phyloP scores from a whole-genome alignment of 805 yeast species.

The Candida oleophila region DNA sequence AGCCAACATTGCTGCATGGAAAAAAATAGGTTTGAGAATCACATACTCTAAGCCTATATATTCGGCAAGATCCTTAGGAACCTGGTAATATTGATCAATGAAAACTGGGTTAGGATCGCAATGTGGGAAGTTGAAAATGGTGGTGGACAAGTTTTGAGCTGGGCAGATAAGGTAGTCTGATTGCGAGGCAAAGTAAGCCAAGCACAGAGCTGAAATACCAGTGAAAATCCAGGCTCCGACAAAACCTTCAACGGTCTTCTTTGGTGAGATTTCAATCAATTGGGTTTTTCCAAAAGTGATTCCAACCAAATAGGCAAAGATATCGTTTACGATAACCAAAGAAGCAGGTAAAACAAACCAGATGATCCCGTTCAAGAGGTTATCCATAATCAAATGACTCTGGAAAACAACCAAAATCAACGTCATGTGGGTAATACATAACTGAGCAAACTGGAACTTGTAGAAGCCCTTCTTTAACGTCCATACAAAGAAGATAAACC shows the following conservation, averaged over 20 bases:
- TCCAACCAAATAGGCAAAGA: conserved; percentile 95
- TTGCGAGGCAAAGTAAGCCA: conserved; percentile 63
- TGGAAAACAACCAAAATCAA: conserved; percentile 86
- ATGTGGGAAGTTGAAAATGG: conserved; percentile 57
- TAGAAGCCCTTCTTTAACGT: conserved; percentile 86
- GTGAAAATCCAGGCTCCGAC: conserved; percentile 98
- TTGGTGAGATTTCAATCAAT: conserved; percentile 90
- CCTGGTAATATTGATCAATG: conserved; percentile 69
- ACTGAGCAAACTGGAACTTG: conserved; percentile 89
- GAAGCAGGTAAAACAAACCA: conserved; percentile 95
- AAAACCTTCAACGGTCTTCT: conserved; percentile 96
- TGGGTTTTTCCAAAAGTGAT: conserved; percentile 94
- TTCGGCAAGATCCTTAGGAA: conserved; percentile 68
- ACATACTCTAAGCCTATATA: conserved; percentile 43
- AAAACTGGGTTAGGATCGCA: conserved; percentile 93
- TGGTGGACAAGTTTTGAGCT: conserved; percentile 62
- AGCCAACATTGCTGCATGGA: conserved; percentile 83
- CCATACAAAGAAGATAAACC: conserved; percentile 86
- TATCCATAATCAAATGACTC: conserved; percentile 87
- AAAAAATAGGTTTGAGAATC: conserved; percentile 79
- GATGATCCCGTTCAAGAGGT: conserved; percentile 84
- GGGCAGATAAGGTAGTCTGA: conserved; percentile 87
- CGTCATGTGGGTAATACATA: conserved; percentile 93
- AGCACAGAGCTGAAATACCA: conserved; percentile 63
- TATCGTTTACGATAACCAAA: conserved; percentile 89